Percentiles rank a stretch among this genome's conserved stretches.
These are phyloP conservation scores for Ascochyta clinopodiicola DNA, from an alignment of 2,329 filamentous ascomycete genomes.

Conservation along the genomic window DNA sequence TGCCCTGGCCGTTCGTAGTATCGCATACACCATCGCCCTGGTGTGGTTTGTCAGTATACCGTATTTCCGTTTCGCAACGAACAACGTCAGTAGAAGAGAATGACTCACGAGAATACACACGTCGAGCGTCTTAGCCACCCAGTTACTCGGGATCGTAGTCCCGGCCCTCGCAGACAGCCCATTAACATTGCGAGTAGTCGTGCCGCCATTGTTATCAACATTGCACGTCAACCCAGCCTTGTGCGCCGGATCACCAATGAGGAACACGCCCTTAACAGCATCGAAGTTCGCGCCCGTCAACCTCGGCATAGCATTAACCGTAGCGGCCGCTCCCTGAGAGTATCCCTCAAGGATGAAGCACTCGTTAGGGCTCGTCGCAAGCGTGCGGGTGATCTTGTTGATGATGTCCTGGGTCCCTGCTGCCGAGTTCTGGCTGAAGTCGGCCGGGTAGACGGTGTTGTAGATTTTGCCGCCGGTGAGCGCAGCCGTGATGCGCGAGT, in stretches of 20 bases:
- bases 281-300: constrained; percentile 42
- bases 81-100: background rate
- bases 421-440: constrained; percentile 32
- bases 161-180: constrained; percentile 21
- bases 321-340: constrained; percentile 47
- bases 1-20: constrained; percentile 40
- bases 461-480: constrained; percentile 44
- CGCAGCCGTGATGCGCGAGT: constrained; percentile 32
- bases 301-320: constrained; percentile 41
- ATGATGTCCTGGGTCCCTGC: constrained; percentile 43
- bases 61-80: background rate
- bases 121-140: constrained; percentile 47
- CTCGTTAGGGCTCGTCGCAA: constrained; percentile 31
- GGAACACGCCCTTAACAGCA: constrained; percentile 48
- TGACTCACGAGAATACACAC: constrained; percentile 44
- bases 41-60: background rate
- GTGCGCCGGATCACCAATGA: constrained; percentile 46
- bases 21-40: constrained; percentile 49
- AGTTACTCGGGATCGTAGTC: constrained; percentile 34
- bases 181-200: constrained; percentile 41
- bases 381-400: constrained; percentile 37
- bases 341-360: constrained; percentile 50
- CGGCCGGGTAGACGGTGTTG: constrained; percentile 46
- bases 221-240: constrained; percentile 44
- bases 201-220: constrained; percentile 45